These are phyloP conservation scores for Prunus yedoensis DNA, from an alignment of 331 rosid species.

Conservation along the genomic window DNA sequence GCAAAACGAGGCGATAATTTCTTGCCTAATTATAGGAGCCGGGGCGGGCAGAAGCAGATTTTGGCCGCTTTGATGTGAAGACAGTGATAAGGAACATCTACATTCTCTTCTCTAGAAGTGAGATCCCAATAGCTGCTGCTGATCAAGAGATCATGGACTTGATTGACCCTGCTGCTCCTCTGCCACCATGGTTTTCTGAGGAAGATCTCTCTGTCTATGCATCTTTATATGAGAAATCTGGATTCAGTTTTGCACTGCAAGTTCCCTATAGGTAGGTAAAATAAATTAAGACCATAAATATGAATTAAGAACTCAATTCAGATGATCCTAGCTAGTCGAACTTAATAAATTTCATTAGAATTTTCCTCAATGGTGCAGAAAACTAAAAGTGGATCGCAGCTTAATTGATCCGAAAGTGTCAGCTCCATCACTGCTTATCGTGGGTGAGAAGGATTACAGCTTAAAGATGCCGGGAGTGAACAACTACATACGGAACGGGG, in stretches of 20 bases:
- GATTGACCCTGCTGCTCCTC: constrained; percentile 49
- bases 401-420: too few relatives aligned
- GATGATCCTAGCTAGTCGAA: too few relatives aligned
- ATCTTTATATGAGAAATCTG: constrained; percentile 56
- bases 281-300: too few relatives aligned
- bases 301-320: too few relatives aligned
- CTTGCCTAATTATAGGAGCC: constrained; percentile 35
- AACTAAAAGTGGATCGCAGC: too few relatives aligned
- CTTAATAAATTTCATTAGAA: too few relatives aligned
- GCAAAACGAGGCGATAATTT: too few relatives aligned
- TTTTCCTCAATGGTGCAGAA: too few relatives aligned
- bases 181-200: constrained; percentile 68
- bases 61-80: constrained; percentile 57
- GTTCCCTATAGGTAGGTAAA: neutral
- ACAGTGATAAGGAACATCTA: constrained; percentile 24
- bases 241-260: constrained; percentile 22
- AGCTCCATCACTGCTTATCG: too few relatives aligned
- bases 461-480: too few relatives aligned
- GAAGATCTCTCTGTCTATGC: constrained; percentile 56
- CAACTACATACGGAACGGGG: too few relatives aligned
- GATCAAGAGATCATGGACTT: constrained; percentile 70
- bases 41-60: constrained; percentile 62
- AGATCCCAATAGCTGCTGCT: constrained; percentile 49
- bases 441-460: too few relatives aligned
- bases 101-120: constrained; percentile 44